Base-by-base conservation (phyloP, 495 filamentous ascomycete species). In the Elasticomyces elasticus region DNA sequence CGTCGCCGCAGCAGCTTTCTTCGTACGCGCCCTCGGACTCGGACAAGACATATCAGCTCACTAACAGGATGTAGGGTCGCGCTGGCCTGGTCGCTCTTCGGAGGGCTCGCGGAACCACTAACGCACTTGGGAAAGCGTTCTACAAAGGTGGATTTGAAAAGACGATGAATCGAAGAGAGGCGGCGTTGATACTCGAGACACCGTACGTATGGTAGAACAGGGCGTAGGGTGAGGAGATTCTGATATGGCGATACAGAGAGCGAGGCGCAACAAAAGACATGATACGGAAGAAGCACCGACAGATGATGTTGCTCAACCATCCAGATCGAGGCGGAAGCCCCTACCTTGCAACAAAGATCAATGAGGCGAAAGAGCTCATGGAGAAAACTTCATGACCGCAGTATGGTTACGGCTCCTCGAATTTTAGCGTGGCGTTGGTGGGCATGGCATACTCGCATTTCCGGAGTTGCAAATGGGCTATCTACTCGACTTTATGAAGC, bases 131-230 rank as follows among this genome's bases (percentile, higher is more conserved):
- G 56, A 86, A 86, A 69, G 81, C 86, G 27, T 99, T 86, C 67
- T 97, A 95, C 76, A 97, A 95, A 71, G 92, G 92, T 62, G 92
- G 92, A 28, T 99, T 99, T 67, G 92, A 97, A 74, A 77, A 82
- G 37, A 84, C 80, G 63, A 97, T 99, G 89, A 96, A 81, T 67
- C 77, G 83, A 56, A 80, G 84, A 59, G 92, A 99, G 73, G 92
- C 92, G 30, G 75, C 88, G 24, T 72, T 99, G 66, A 97, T 99
- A 49, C 73, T 99, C 48, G 84, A 94, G 63, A 81, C 96, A 37
- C 82, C 80, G 91, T 96, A 82, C 19, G 37, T 28, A n/a, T 45
- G 35, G 10, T 38, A 26, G 49, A 15, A 41, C 5, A 23, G 26
- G 22, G 49, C 12, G 27, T 38, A 20, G 24, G 31, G 35, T 2